Evolutionary conservation across 441 rosid species (phyloP).

Genomic region (Gossypium lobatum): DNA sequence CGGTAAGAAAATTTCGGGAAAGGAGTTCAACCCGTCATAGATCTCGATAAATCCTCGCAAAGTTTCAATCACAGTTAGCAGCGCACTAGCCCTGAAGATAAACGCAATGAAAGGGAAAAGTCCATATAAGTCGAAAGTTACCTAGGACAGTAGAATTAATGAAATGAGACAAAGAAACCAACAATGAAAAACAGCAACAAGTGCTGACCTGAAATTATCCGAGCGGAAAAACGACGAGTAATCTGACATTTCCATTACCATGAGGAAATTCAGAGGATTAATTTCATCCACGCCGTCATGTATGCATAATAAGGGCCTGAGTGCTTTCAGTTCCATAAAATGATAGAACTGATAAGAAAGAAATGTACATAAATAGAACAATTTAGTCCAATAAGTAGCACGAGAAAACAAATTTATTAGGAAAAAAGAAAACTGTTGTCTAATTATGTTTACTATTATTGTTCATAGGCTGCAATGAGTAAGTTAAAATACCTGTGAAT

Average conservation of each 20-base stretch:
- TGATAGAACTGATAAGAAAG: constrained; percentile 50
- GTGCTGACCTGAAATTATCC: constrained; percentile 61
- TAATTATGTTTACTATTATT: no score
- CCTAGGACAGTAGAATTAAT: not conserved
- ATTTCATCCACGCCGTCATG: constrained; percentile 37
- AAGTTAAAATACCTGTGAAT: constrained; percentile 50
- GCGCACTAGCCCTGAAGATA: constrained; percentile 53
- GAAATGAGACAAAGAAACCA: not conserved
- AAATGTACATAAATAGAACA: not conserved
- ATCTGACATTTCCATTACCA: constrained; percentile 57
- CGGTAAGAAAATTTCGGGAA: constrained; percentile 68
- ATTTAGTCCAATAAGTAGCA: not conserved
- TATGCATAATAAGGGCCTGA: constrained; percentile 44
- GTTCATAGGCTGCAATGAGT: no score
- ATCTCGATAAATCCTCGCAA: constrained; percentile 50
- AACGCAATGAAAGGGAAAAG: not conserved
- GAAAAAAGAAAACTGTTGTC: not conserved
- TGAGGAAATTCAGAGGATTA: constrained; percentile 54
- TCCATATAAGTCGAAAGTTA: not conserved
- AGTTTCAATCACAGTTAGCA: constrained; percentile 51
- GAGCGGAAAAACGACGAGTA: constrained; percentile 59
- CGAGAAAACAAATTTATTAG: not conserved
- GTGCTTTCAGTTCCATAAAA: constrained; percentile 52
- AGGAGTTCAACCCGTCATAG: constrained; percentile 52
- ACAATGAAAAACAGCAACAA: not conserved